These are phyloP conservation scores for Catharanthus roseus DNA, from an alignment of 257 asterid species.

Conservation along the genomic window DNA sequence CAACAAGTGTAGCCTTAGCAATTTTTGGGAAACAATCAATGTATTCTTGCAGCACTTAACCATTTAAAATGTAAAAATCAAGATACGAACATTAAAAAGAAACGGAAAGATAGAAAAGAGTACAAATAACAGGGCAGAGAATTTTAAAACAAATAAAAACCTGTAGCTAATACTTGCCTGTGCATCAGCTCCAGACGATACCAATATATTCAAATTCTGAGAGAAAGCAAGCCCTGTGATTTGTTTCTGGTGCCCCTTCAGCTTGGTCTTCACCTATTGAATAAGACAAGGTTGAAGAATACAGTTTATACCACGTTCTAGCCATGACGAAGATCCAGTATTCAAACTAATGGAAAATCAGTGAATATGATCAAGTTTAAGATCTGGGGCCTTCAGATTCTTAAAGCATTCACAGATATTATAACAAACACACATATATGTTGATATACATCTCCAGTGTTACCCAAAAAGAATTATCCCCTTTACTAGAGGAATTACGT, in stretches of 20 bases:
- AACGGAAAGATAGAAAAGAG: not conserved
- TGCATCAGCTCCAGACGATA: constrained; percentile 97
- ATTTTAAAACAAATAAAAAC: not conserved
- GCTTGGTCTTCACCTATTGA: constrained; percentile 75
- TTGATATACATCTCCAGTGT: too few relatives aligned
- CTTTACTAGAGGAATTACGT: not conserved
- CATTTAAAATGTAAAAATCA: not conserved
- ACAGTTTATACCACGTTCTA: not conserved
- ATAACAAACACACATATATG: not conserved
- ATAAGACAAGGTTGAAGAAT: not conserved
- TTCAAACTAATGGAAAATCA: not conserved
- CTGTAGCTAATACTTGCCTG: constrained; percentile 41
- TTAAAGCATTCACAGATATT: not conserved
- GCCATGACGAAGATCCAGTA: not conserved
- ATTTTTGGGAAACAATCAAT: not conserved
- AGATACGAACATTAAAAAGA: not conserved
- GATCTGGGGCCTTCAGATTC: not conserved
- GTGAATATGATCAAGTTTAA: not conserved
- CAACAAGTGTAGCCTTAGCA: constrained; percentile 11
- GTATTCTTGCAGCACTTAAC: not conserved
- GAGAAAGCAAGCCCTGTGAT: constrained; percentile 96
- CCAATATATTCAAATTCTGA: constrained; percentile 71
- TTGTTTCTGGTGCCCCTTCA: constrained; percentile 91
- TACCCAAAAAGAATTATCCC: too few relatives aligned
- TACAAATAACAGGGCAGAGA: not conserved